Base-by-base conservation (phyloP, 2,329 filamentous ascomycete genomes). In the Colletotrichum graminicola region DNA sequence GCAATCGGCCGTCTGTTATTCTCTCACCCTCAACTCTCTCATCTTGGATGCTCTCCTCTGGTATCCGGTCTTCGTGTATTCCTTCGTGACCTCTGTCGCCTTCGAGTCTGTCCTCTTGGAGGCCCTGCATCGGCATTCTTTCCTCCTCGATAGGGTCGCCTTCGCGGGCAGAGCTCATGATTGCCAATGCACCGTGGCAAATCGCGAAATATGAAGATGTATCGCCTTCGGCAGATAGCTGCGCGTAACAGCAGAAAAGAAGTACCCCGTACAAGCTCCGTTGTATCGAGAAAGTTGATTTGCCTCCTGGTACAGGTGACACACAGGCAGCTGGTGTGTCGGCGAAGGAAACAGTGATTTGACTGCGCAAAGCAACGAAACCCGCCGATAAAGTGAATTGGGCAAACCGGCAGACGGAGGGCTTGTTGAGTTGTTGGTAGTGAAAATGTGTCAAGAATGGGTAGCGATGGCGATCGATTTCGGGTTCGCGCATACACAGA, bases 91-190 rank as follows among this genome's bases (percentile, higher is more conserved):
- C 54, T 32, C 61, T 55, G 49, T 55, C 61, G 26, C 49, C 49
- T 54, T 55, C 61, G 26, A 63, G 23, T 26, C 18, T 60, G 32
- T 52, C 54, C n/a, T 61, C 59, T 34, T 60, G 66, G n/a, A 72
- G 45, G 45, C 26, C 52, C 26, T 63, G 63, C 36, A 52, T 34
- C 43, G 62, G 57, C n/a, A 73, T 21, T 51, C 62, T 70, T 34
- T 73, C 71, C 55, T 66, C 73, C 18, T 62, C 63, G 29, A 23
- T 47, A 23, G 55, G 47, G 29, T 71, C 71, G 43, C 21, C 66
- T 57, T 71, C 71, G 8, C 55, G 62, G n/a, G 63, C 23, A 29
- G 66, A 65, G 45, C 47, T 57, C 73, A 74, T 71, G 34, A n/a
- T 47, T 36, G 32, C 3, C 29, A 12, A 47, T 34, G 60, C 10